Percentiles rank a stretch among this genome's conserved stretches.
Conservation (phyloP, 495 filamentous ascomycete genomes). For the Podospora didyma region DNA sequence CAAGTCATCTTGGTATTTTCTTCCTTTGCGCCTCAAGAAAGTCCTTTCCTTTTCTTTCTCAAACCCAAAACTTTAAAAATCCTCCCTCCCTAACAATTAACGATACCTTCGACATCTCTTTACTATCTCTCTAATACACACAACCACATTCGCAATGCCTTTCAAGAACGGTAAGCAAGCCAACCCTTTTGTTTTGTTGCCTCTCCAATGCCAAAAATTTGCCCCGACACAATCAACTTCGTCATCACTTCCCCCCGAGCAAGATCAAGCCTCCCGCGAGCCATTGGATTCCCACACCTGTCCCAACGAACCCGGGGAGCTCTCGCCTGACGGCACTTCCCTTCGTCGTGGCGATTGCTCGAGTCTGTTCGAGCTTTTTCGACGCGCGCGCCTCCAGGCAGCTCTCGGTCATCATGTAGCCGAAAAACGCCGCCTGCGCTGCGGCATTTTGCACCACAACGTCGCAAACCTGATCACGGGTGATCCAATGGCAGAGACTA, state of each 20-base stretch:
- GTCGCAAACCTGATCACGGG: neutral
- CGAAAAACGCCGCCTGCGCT: neutral
- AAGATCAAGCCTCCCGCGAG: neutral
- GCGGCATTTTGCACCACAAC: conserved; percentile 2
- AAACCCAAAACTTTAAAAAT: neutral
- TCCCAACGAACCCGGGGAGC: neutral
- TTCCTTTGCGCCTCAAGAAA: neutral
- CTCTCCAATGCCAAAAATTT: neutral
- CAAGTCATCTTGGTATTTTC: neutral
- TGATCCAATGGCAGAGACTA: too few species aligned
- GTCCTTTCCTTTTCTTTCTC: neutral
- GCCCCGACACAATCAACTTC: neutral
- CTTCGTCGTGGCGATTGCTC: neutral
- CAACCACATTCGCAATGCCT: neutral
- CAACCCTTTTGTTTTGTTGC: neutral
- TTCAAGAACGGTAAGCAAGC: conserved; percentile 8
- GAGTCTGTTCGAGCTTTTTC: neutral
- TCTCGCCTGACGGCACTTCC: neutral
- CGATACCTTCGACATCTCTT: neutral
- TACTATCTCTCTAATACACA: neutral
- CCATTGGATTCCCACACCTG: conserved; percentile 3
- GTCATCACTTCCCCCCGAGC: neutral
- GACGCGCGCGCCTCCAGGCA: neutral
- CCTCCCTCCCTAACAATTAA: neutral
- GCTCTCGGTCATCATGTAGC: neutral